Evolutionary conservation across 257 asterid species (phyloP).

Genomic region (Gentiana macrophylla): DNA sequence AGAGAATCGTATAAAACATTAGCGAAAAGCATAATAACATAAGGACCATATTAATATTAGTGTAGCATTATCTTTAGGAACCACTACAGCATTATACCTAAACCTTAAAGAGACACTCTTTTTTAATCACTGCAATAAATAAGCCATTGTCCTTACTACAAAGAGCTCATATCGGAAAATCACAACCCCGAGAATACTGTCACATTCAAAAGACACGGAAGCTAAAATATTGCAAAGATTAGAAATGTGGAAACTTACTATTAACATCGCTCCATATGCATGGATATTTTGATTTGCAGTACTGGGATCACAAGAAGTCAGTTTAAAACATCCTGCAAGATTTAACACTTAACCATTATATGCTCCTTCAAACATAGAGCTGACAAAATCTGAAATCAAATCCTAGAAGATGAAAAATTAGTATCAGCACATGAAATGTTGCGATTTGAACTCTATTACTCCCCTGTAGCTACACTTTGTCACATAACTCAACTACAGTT

Average conservation of each 20-base stretch:
- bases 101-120: no score
- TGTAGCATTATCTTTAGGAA: no score
- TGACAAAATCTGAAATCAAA: not conserved
- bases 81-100: no score
- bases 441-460: not conserved
- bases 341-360: slow-evolving; percentile 8
- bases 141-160: no score
- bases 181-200: no score
- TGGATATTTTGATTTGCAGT: slow-evolving; percentile 66
- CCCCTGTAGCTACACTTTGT: not conserved
- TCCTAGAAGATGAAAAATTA: not conserved
- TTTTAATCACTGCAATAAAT: no score
- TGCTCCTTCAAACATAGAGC: not conserved
- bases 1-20: no score
- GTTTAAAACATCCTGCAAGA: slow-evolving; percentile 53
- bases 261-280: slow-evolving; percentile 70
- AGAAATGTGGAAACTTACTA: slow-evolving; percentile 37
- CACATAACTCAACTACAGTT: not conserved
- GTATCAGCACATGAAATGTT: not conserved
- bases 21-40: no score
- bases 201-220: no score
- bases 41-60: no score
- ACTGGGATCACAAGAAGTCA: slow-evolving; percentile 55
- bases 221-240: no score
- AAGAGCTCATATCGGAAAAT: no score